Evolutionary conservation across 202 grass and related monocot genomes (phyloP), one percentile per base, ranked within the genome.

Genomic region (Elaeis oleifera): DNA sequence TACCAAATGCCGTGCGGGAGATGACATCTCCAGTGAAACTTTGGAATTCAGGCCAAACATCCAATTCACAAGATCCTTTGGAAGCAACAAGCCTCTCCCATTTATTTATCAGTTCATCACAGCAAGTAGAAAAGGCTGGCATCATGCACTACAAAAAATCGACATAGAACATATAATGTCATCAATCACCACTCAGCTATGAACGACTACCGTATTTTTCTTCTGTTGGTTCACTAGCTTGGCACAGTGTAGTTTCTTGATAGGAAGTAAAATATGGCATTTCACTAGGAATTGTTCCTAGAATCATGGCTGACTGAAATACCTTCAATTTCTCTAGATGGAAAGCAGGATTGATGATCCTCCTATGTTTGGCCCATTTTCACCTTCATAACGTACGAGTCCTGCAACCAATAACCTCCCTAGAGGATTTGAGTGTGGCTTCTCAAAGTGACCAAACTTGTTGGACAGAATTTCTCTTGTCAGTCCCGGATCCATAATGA

Each of bases 271-370:
- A 44, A 13, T 13, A 3, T 0, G 9, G 7, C 36, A 44, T 44
- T 44, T 44, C 8, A 44, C 9, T 44, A 20, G 20, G 20, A 20
- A 20, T 20, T 20, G 20, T 20, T 20, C 0, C 20, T 20, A 44
- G 36, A 13, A 44, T 44, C 11, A 0, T 44, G 7, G 36, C 14
- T 15, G 0, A 28, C 65, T 29, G 3, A 68, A 23, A 28, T 68
- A 84, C 89, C 85, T 95, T 95, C 58, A 90, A 59, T 71, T 82
- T 95, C 72, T 95, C 85, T 3, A 77, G 22, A 72, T 84, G 85
- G 51, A 95, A 95, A 58, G 90, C 85, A 25, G 90, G 90, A 69
- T 90, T 95, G 20, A 95, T 39, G 56, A 95, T 87, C 64, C 71
- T 90, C 58, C 90, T 71, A 36, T 95, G 90, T 16, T 71, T 90